Evolutionary conservation across 768 basidiomycete species (phyloP).

Genomic region (Lentinus tigrinus): DNA sequence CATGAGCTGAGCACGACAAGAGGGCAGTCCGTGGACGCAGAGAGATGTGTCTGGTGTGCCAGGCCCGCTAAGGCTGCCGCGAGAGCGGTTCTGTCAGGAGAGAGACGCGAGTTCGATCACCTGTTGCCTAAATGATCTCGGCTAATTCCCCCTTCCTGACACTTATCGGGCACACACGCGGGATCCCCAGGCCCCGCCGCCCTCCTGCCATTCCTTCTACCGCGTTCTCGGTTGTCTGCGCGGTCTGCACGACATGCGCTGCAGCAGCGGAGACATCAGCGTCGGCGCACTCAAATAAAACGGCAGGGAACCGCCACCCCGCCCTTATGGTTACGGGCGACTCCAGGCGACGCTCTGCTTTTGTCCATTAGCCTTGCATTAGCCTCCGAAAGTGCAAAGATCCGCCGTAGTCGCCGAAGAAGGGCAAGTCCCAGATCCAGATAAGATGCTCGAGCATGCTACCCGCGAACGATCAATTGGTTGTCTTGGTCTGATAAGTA

Average conservation of each 20-base stretch:
- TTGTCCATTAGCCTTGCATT: neutral
- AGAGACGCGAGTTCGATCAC: constrained; percentile 1
- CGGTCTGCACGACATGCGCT: too few relatives aligned
- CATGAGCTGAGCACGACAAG: neutral
- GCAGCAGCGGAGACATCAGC: neutral
- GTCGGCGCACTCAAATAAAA: too few relatives aligned
- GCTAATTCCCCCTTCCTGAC: constrained; percentile 4
- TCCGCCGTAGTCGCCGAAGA: constrained; percentile 5
- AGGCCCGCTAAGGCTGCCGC: neutral
- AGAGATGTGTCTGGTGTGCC: neutral
- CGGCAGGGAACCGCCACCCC: too few relatives aligned
- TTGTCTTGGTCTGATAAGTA: too few relatives aligned
- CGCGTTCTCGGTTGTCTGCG: neutral
- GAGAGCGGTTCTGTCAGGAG: constrained; percentile 1
- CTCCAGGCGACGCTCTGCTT: neutral
- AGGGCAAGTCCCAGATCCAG: neutral
- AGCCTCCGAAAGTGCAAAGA: constrained; percentile 12
- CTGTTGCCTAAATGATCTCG: constrained; percentile 7
- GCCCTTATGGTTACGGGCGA: too few relatives aligned
- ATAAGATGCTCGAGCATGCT: too few relatives aligned
- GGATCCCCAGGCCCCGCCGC: neutral
- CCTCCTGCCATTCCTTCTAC: neutral
- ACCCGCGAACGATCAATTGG: too few relatives aligned
- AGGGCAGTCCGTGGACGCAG: neutral
- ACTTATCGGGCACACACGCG: neutral